Percentiles rank a stretch among this genome's conserved stretches.
Conservation (phyloP, 306 rosid species). For the Sphenostylis stenocarpa region DNA sequence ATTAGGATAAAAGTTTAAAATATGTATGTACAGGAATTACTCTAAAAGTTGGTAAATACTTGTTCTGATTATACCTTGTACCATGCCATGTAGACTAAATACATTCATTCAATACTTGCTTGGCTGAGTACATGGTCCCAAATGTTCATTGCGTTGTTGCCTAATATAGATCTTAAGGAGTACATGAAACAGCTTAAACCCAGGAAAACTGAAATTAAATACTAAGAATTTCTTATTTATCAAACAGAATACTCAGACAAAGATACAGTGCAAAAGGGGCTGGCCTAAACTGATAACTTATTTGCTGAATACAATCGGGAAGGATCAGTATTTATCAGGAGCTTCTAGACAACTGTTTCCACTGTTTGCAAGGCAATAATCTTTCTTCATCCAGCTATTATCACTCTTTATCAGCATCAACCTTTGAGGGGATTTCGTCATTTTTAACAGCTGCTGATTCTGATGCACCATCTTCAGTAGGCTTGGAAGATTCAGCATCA, state of each 20-base stretch:
- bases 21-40: too few relatives aligned
- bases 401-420: constrained; percentile 47
- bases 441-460: constrained; percentile 50
- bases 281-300: constrained; percentile 29
- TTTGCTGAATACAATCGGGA: constrained; percentile 23
- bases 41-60: too few relatives aligned
- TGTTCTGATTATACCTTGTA: neutral
- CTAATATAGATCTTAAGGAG: constrained; percentile 1
- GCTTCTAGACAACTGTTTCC: constrained; percentile 17
- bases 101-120: constrained; percentile 2
- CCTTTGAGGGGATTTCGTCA: constrained; percentile 52
- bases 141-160: neutral
- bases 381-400: neutral
- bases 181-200: constrained; percentile 9
- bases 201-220: constrained; percentile 1
- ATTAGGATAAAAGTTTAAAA: too few relatives aligned
- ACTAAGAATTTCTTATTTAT: constrained; percentile 29
- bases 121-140: neutral
- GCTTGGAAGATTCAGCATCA: constrained; percentile 36
- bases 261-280: constrained; percentile 10
- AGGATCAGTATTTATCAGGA: constrained; percentile 23
- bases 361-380: neutral
- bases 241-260: constrained; percentile 17
- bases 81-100: neutral
- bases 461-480: constrained; percentile 48